Evolutionary conservation across 176 grass and related monocot genomes (phyloP).

Genomic region (Oropetium thomaeum): DNA sequence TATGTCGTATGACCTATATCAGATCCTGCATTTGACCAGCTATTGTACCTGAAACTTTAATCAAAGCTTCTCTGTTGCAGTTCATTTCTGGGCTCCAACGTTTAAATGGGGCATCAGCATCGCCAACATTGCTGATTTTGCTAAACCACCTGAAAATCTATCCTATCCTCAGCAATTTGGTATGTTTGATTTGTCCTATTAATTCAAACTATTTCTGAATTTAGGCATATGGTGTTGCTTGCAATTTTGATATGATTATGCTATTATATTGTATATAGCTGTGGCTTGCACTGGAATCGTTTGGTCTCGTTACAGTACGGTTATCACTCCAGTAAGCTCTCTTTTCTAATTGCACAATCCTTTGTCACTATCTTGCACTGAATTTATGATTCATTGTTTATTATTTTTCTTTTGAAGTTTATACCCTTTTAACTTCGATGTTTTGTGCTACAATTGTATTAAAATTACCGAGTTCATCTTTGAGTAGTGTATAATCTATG

Average conservation of each 20-base stretch:
- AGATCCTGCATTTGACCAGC: neutral
- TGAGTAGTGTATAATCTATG: too few species aligned
- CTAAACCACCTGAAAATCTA: constrained; percentile 88
- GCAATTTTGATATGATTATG: neutral
- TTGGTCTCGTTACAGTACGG: constrained; percentile 69
- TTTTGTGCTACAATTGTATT: neutral
- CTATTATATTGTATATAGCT: constrained; percentile 41
- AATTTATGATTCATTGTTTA: neutral
- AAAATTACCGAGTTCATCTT: neutral
- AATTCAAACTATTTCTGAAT: neutral
- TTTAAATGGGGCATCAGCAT: constrained; percentile 99
- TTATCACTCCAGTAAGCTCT: constrained; percentile 62
- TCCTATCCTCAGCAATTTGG: constrained; percentile 93
- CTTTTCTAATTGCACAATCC: neutral
- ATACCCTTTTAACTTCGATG: neutral
- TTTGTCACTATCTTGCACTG: neutral
- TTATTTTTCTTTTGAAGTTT: constrained; percentile 2
- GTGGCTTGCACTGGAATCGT: constrained; percentile 62
- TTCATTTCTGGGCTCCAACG: constrained; percentile 94
- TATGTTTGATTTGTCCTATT: constrained; percentile 33
- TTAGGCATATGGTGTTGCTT: neutral
- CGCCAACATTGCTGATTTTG: constrained; percentile 86
- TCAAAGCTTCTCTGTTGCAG: constrained; percentile 28
- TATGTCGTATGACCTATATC: neutral
- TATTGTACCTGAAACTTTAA: neutral